Evolutionary conservation across 148 eudicot species (phyloP).

Genomic region (Rhododendron henanense): DNA sequence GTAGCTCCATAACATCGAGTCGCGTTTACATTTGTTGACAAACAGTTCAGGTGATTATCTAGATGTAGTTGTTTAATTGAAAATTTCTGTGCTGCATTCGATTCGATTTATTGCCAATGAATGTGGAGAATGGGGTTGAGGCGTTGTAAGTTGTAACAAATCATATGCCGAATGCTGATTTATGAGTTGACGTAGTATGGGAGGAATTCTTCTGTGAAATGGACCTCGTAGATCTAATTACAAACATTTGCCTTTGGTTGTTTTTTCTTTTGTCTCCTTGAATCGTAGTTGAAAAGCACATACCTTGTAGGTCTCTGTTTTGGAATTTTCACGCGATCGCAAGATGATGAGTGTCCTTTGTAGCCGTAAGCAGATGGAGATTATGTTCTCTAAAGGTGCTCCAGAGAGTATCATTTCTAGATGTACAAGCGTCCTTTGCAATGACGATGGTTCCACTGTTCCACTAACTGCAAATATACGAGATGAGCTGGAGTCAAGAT

Average conservation of each 20-base stretch:
- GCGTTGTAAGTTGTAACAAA: background rate
- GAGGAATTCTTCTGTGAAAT: background rate
- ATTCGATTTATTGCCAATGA: background rate
- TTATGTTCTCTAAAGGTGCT: constrained; percentile 96
- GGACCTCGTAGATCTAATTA: background rate
- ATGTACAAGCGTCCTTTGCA: constrained; percentile 81
- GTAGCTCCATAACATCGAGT: background rate
- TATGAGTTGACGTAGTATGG: background rate
- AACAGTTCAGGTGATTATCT: background rate
- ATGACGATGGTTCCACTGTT: constrained; percentile 78
- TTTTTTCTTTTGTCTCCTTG: background rate
- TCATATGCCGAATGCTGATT: background rate
- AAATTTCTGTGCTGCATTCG: background rate
- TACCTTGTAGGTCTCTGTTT: constrained; percentile 60
- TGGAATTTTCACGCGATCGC: constrained; percentile 98
- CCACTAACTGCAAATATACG: constrained; percentile 70
- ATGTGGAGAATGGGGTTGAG: background rate
- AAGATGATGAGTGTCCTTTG: constrained; percentile 99
- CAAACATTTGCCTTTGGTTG: background rate
- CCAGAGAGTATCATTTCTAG: constrained; percentile 93
- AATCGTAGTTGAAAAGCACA: constrained; percentile 15
- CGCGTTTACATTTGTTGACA: background rate
- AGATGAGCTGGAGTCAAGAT: constrained; percentile 75
- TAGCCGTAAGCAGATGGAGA: constrained; percentile 80
- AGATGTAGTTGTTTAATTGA: background rate